Conservation (phyloP, 1,139 yeast genomes). For the Yamadazyma buinensis region DNA sequence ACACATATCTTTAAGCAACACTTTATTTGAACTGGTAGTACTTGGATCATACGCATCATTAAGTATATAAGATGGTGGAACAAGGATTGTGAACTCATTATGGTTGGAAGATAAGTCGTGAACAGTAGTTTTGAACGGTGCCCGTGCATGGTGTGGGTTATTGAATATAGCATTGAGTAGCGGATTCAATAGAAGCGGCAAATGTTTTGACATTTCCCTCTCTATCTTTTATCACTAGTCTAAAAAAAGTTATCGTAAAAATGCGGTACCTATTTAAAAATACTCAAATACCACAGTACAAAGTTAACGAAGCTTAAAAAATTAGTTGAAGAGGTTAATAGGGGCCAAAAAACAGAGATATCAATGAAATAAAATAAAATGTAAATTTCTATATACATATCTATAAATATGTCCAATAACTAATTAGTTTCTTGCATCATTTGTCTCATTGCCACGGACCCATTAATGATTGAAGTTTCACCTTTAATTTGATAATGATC, state of each 20-base stretch:
- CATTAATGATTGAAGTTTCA: conserved; percentile 23
- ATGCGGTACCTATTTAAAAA: background rate
- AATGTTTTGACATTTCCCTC: conserved; percentile 14
- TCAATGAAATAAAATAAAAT: too few relatives aligned
- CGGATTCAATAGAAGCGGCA: conserved; percentile 55
- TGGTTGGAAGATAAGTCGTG: conserved; percentile 38
- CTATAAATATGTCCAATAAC: background rate
- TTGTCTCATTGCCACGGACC: conserved; percentile 35
- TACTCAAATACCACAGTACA: too few relatives aligned
- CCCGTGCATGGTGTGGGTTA: conserved; percentile 51
- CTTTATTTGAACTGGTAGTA: conserved; percentile 26
- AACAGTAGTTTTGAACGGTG: conserved; percentile 48
- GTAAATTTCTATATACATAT: too few relatives aligned
- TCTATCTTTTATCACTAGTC: background rate
- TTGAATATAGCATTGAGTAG: conserved; percentile 65
- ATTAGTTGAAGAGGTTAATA: background rate
- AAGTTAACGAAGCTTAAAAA: too few relatives aligned
- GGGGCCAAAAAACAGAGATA: background rate
- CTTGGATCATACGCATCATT: conserved; percentile 50
- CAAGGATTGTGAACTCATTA: conserved; percentile 50
- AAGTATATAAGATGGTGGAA: conserved; percentile 56
- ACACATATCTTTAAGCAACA: conserved; percentile 53
- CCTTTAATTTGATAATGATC: conserved; percentile 25
- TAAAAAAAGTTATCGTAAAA: background rate
- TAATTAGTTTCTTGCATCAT: conserved; percentile 33